phyloP scores from a whole-genome alignment of 108 stramenopile genomes.

The Cyclotella atomus region DNA sequence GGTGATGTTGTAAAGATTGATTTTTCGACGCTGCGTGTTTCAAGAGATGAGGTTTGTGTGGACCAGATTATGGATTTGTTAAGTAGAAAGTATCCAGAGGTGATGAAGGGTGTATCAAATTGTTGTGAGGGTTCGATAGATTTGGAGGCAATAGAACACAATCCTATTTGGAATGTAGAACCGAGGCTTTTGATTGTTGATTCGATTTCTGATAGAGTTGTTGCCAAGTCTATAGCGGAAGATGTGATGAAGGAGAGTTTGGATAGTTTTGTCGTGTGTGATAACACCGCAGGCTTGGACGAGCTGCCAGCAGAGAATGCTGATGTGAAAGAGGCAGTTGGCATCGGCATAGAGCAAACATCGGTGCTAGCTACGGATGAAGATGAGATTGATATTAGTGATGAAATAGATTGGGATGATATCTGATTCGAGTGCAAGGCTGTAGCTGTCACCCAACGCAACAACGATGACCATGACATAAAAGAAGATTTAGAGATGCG shows the following conservation, averaged over 20 bases:
- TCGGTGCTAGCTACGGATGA: too few species aligned
- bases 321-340: not conserved
- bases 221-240: constrained; percentile 19
- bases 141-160: not conserved
- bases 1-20: constrained; percentile 13
- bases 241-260: not conserved
- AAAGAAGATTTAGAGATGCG: too few species aligned
- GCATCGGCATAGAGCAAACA: not conserved
- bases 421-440: too few species aligned
- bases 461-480: too few species aligned
- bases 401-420: not conserved
- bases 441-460: too few species aligned
- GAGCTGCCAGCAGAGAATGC: not conserved
- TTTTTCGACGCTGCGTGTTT: constrained; percentile 17
- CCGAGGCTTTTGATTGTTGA: constrained; percentile 3
- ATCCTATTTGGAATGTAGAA: constrained; percentile 10
- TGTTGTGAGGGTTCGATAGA: not conserved
- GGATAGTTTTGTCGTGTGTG: not conserved
- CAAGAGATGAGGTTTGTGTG: constrained; percentile 2
- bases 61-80: constrained; percentile 1
- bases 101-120: not conserved
- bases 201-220: not conserved
- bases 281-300: not conserved
- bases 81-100: constrained; percentile 13
- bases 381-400: not conserved